Conservation (phyloP, 768 basidiomycete genomes). For the Auriscalpium vulgare region DNA sequence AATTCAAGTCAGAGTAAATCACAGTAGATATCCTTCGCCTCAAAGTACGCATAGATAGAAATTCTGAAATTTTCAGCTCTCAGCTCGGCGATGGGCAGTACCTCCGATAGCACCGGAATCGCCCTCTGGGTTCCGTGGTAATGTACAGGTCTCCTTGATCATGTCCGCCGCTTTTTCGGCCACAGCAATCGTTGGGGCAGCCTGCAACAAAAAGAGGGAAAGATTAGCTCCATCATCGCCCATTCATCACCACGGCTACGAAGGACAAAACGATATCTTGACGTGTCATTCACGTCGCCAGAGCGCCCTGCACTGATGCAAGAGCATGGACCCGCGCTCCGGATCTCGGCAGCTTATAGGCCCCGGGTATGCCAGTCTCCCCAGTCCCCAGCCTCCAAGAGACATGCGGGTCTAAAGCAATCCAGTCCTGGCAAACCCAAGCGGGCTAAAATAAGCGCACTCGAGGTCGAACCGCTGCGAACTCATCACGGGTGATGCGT, state of each 20-base stretch:
- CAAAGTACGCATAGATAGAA: too few relatives aligned
- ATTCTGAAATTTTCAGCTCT: too few relatives aligned
- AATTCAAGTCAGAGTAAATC: too few relatives aligned
- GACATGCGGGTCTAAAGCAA: too few relatives aligned
- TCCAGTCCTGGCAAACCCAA: too few relatives aligned
- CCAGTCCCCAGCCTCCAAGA: background rate
- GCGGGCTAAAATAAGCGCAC: background rate
- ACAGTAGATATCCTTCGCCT: too few relatives aligned
- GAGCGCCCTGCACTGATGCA: background rate
- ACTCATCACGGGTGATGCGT: background rate
- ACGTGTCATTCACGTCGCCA: background rate
- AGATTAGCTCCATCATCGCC: background rate
- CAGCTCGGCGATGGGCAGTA: too few relatives aligned
- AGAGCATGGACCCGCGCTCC: too few relatives aligned
- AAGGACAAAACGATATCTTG: background rate
- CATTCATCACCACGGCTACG: too few relatives aligned
- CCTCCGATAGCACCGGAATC: too few relatives aligned
- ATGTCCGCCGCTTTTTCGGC: conserved; percentile 26
- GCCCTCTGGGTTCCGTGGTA: too few relatives aligned
- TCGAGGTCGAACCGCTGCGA: background rate
- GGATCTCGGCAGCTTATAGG: too few relatives aligned
- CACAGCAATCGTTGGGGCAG: conserved; percentile 19
- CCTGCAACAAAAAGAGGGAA: conserved; percentile 9
- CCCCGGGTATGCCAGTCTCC: background rate
- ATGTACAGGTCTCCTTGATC: conserved; percentile 15